phyloP scores from a whole-genome alignment of 2,329 filamentous ascomycete species.

The Myriosclerotinia duriaeana region DNA sequence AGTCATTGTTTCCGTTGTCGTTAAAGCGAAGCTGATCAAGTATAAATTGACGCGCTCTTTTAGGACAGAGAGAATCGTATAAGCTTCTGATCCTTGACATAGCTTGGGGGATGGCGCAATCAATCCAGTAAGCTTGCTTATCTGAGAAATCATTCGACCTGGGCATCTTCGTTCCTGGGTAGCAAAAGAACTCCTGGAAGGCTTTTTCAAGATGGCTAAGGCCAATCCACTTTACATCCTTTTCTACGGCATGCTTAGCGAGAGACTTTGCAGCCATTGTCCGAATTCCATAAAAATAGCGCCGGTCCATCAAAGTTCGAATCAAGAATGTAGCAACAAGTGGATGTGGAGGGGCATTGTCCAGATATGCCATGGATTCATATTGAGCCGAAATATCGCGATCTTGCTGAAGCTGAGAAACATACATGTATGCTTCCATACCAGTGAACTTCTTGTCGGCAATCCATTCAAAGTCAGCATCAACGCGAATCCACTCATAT shows the following conservation, averaged over 20 bases:
- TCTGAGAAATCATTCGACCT: conserved; percentile 89
- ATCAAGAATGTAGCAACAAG: conserved; percentile 87
- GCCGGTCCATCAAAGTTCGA: conserved; percentile 83
- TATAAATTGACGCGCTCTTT: conserved; percentile 77
- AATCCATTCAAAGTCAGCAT: conserved; percentile 98
- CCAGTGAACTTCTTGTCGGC: conserved; percentile 74
- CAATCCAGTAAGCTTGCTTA: conserved; percentile 79
- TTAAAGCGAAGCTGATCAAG: conserved; percentile 90
- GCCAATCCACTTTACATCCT: conserved; percentile 72
- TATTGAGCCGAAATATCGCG: conserved; percentile 89
- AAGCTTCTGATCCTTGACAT: conserved; percentile 66
- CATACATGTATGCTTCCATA: conserved; percentile 95
- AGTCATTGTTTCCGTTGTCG: conserved; percentile 87
- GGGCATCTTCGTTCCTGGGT: conserved; percentile 73
- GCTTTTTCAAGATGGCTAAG: conserved; percentile 80
- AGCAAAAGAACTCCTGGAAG: conserved; percentile 86
- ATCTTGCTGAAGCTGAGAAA: conserved; percentile 95
- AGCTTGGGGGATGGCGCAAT: conserved; percentile 77
- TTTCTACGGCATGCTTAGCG: conserved; percentile 67
- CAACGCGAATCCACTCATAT: conserved; percentile 97
- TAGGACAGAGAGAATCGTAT: conserved; percentile 69
- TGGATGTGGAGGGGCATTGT: conserved; percentile 65
- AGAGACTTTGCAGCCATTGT: conserved; percentile 79
- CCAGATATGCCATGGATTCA: conserved; percentile 74
- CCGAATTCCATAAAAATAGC: conserved; percentile 93